Conservation (phyloP, 2,329 filamentous ascomycete species). For the Nectriaceae sp. region DNA sequence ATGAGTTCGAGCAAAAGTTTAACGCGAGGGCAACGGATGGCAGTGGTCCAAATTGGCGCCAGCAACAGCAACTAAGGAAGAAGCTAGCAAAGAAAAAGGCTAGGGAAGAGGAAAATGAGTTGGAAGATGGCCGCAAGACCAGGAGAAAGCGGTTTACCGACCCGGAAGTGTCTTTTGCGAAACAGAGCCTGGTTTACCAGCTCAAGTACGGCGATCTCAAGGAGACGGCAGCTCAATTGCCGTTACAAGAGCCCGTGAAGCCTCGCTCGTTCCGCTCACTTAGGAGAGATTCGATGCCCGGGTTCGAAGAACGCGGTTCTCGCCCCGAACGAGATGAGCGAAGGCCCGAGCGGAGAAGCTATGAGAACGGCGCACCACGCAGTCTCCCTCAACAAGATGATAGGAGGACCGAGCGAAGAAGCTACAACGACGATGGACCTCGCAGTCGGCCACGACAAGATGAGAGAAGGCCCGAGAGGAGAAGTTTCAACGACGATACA, state of each 20-base stretch:
- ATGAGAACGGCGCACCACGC: background rate
- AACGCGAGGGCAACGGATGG: slow-evolving; percentile 33
- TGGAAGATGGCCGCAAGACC: slow-evolving; percentile 41
- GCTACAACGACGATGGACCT: background rate
- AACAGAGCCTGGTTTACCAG: slow-evolving; percentile 57
- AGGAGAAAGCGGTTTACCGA: slow-evolving; percentile 56
- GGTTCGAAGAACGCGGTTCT: background rate
- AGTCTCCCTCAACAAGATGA: background rate
- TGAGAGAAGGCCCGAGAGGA: background rate
- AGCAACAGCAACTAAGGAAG: slow-evolving; percentile 51
- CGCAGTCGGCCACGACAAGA: background rate
- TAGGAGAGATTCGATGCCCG: background rate
- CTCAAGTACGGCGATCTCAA: slow-evolving; percentile 47
- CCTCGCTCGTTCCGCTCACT: slow-evolving; percentile 6
- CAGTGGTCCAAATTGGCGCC: slow-evolving; percentile 23
- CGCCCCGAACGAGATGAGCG: background rate
- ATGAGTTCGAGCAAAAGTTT: slow-evolving; percentile 21
- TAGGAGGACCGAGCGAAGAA: slow-evolving; percentile 2
- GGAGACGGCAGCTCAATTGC: slow-evolving; percentile 26
- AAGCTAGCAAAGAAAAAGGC: slow-evolving; percentile 49
- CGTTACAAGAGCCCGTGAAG: slow-evolving; percentile 29
- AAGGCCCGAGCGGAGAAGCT: background rate
- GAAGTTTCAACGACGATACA: background rate
- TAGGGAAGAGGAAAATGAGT: slow-evolving; percentile 36
- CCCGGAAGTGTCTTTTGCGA: slow-evolving; percentile 50